phyloP scores from a whole-genome alignment of 345 rosid genomes.

The Aethionema arabicum region DNA sequence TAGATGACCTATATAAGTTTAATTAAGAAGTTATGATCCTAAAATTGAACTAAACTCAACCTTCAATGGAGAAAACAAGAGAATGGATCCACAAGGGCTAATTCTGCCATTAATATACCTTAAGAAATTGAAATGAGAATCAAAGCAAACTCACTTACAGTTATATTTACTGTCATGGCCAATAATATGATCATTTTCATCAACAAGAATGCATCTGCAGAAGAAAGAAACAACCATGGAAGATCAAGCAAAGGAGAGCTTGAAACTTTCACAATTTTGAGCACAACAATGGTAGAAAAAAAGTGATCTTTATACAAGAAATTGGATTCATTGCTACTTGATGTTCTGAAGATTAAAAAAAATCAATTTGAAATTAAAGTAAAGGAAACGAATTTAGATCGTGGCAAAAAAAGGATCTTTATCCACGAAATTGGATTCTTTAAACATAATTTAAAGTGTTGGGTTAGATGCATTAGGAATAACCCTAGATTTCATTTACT shows the following conservation, averaged over 20 bases:
- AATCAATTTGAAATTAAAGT: conserved; percentile 2
- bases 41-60: conserved; percentile 7
- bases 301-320: too few relatives aligned
- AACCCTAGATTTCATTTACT: not conserved
- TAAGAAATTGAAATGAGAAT: not conserved
- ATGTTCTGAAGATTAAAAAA: not conserved
- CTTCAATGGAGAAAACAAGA: not conserved
- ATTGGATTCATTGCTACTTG: not conserved
- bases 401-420: too few relatives aligned
- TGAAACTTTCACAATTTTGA: not conserved
- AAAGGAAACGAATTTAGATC: not conserved
- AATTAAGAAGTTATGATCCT: not conserved
- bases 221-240: not conserved
- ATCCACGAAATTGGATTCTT: too few relatives aligned
- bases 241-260: not conserved
- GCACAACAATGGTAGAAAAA: not conserved
- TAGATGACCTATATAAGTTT: conserved; percentile 68
- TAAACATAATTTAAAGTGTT: too few relatives aligned
- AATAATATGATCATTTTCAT: conserved; percentile 70
- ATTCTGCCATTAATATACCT: not conserved
- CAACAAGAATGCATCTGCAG: conserved; percentile 92
- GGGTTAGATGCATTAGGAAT: too few relatives aligned
- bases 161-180: conserved; percentile 88
- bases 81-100: not conserved
- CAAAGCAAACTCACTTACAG: conserved; percentile 48